These are phyloP conservation scores for Ramaria sp. DNA, from an alignment of 768 basidiomycete genomes.

Conservation along the genomic window DNA sequence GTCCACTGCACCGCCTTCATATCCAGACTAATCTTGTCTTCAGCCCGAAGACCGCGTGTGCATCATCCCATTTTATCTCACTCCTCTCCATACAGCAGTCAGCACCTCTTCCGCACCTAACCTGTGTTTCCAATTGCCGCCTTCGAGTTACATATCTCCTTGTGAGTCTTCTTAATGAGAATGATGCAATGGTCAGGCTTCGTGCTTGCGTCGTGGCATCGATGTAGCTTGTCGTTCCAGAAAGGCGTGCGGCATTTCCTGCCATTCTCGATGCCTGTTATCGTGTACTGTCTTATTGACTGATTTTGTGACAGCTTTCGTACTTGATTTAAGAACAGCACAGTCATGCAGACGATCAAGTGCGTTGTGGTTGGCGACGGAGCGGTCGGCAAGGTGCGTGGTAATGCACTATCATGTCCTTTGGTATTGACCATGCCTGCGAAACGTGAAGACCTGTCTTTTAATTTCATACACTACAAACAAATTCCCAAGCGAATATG, in stretches of 20 bases:
- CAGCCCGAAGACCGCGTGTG: neutral
- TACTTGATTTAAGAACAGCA: neutral
- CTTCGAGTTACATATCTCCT: neutral
- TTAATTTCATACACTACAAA: slow-evolving; percentile 96
- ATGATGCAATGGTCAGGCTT: neutral
- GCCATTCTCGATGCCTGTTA: neutral
- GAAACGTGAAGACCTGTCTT: slow-evolving; percentile 65
- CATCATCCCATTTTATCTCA: neutral
- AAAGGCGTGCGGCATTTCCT: neutral
- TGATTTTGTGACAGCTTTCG: neutral
- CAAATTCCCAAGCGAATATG: slow-evolving; percentile 98
- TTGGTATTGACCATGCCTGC: neutral
- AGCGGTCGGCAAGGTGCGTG: slow-evolving; percentile 90
- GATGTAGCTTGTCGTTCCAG: neutral
- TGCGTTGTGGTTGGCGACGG: slow-evolving; percentile 97
- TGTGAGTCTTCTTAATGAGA: neutral
- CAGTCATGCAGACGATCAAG: slow-evolving; percentile 88
- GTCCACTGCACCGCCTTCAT: neutral
- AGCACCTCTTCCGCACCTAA: neutral
- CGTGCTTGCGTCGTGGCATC: neutral
- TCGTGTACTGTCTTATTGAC: neutral
- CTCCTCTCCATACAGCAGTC: neutral
- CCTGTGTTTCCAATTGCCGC: neutral
- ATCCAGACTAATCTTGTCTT: neutral
- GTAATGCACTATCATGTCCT: neutral